Conservation (phyloP, 1,284 basidiomycete species). For the Ceratobasidium sp. region DNA sequence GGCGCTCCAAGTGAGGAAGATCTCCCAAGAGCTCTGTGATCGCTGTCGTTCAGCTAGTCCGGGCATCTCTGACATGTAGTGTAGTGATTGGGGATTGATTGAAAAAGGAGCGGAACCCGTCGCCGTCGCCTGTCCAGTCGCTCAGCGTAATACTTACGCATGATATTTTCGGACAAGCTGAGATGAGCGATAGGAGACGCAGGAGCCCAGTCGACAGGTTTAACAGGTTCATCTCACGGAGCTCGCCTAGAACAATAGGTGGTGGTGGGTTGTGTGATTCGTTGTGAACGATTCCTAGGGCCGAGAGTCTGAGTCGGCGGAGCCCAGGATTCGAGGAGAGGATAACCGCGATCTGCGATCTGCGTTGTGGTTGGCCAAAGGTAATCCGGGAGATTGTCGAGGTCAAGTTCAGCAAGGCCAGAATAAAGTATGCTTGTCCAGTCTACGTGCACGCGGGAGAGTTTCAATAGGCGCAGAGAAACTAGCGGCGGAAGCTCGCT, state of each 20-base stretch:
- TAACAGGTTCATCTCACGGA: background rate
- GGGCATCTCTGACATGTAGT: background rate
- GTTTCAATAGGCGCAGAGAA: background rate
- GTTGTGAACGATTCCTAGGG: background rate
- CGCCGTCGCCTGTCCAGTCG: background rate
- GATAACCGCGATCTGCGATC: background rate
- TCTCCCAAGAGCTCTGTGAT: background rate
- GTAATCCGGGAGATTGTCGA: background rate
- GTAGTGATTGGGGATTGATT: background rate
- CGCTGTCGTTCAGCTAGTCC: background rate
- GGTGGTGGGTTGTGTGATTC: no score
- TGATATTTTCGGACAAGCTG: background rate
- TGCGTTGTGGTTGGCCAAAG: background rate
- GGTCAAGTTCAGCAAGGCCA: background rate
- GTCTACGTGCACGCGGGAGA: background rate
- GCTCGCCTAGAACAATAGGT: background rate
- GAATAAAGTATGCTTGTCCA: background rate
- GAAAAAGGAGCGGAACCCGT: constrained; percentile 4
- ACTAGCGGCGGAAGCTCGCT: background rate
- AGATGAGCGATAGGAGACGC: background rate
- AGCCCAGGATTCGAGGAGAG: background rate
- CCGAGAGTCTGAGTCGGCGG: background rate
- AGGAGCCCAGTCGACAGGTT: background rate
- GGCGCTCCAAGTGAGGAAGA: background rate
- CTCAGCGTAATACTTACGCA: background rate